Evolutionary conservation across 176 grass and related monocot genomes (phyloP).

Genomic region (Lolium perenne): DNA sequence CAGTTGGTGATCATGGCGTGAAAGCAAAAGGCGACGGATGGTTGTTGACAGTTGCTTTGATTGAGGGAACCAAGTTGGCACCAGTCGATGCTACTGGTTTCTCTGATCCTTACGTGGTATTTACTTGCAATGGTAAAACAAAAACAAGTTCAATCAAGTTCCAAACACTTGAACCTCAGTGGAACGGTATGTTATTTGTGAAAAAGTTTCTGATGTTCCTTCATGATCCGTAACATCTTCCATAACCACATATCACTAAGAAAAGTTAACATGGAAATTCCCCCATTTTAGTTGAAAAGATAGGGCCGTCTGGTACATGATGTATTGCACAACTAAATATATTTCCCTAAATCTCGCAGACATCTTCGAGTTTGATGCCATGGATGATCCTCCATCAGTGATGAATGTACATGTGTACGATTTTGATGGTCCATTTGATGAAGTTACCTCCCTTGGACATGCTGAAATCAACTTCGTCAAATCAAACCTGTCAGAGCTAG

Average conservation of each 20-base stretch:
- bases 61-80: constrained; percentile 82
- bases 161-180: constrained; percentile 82
- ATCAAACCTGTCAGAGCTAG: constrained; percentile 82
- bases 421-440: constrained; percentile 91
- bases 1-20: constrained; percentile 83
- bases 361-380: constrained; percentile 96
- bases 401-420: constrained; percentile 92
- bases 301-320: constrained; percentile 6
- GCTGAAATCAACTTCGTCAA: constrained; percentile 95
- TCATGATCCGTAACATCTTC: background rate
- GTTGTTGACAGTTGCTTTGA: constrained; percentile 83
- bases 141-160: constrained; percentile 98
- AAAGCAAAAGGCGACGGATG: constrained; percentile 96
- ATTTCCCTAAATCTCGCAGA: constrained; percentile 58
- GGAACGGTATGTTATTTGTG: constrained; percentile 66
- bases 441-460: constrained; percentile 84
- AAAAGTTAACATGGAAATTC: constrained; percentile 9
- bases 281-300: constrained; percentile 23
- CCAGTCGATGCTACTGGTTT: constrained; percentile 75
- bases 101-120: constrained; percentile 94
- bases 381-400: constrained; percentile 88
- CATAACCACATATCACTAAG: background rate
- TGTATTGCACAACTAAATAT: constrained; percentile 24
- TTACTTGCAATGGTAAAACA: constrained; percentile 92
- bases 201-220: constrained; percentile 31